A percentile compares a stretch with the other conserved stretches of the same genome.
Evolutionary conservation across 768 basidiomycete species (phyloP).

Genomic region (Epithele typhae): DNA sequence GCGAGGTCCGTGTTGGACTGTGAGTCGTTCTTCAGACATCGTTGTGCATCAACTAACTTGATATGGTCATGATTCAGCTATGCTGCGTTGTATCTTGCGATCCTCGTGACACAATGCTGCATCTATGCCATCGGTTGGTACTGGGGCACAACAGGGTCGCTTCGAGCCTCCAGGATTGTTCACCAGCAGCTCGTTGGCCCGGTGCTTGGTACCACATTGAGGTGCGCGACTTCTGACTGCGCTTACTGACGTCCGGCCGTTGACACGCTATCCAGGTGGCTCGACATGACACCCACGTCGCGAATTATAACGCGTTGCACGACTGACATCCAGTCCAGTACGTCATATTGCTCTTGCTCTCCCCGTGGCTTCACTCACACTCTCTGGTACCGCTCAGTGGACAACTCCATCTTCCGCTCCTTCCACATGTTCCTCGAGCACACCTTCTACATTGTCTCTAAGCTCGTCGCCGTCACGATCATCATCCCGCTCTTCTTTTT

Average conservation of each 20-base stretch:
- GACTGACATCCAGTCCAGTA: constrained; percentile 50
- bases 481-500: constrained; percentile 38
- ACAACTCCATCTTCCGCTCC: constrained; percentile 26
- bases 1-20: constrained; percentile 31
- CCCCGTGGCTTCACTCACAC: not conserved
- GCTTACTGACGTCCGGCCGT: too few species aligned
- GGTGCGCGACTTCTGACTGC: constrained; percentile 47
- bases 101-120: too few species aligned
- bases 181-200: too few species aligned
- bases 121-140: constrained; percentile 10
- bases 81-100: too few species aligned
- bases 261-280: too few species aligned
- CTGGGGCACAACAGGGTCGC: too few species aligned
- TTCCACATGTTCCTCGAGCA: constrained; percentile 27
- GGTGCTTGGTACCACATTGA: constrained; percentile 28
- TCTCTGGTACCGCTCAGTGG: constrained; percentile 22
- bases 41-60: too few species aligned
- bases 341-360: not conserved
- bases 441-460: constrained; percentile 27
- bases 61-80: too few species aligned
- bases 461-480: constrained; percentile 32
- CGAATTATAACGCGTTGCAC: constrained; percentile 67
- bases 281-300: constrained; percentile 48
- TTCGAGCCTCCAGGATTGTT: too few species aligned
- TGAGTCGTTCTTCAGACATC: too few species aligned